Evolutionary conservation across 805 yeast species (phyloP).

Genomic region (Teunomyces pallodes): DNA sequence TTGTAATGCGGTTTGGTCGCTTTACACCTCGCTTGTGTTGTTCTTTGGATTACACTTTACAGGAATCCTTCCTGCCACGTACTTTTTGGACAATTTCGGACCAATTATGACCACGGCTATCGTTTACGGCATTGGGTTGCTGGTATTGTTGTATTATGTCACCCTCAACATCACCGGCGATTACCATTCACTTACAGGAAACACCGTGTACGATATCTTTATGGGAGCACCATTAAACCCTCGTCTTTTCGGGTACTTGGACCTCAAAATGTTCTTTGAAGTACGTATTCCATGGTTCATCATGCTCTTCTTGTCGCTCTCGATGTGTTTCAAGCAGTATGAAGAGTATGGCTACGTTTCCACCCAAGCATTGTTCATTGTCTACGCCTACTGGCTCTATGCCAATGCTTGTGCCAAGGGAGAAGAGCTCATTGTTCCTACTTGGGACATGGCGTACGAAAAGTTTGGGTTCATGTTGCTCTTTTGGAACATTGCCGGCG

Average conservation of each 20-base stretch:
- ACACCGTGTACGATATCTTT: slow-evolving; percentile 84
- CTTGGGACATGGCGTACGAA: slow-evolving; percentile 99
- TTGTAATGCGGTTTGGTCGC: slow-evolving; percentile 88
- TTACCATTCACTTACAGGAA: slow-evolving; percentile 90
- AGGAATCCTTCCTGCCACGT: slow-evolving; percentile 70
- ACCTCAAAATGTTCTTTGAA: slow-evolving; percentile 95
- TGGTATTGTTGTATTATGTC: slow-evolving; percentile 67
- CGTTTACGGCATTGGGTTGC: slow-evolving; percentile 66
- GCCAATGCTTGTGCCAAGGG: slow-evolving; percentile 98
- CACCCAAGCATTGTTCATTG: slow-evolving; percentile 68
- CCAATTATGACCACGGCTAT: slow-evolving; percentile 93
- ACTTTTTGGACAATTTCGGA: slow-evolving; percentile 79
- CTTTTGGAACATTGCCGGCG: slow-evolving; percentile 99
- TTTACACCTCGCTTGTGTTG: slow-evolving; percentile 64
- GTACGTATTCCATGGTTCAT: slow-evolving; percentile 97
- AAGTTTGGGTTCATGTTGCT: slow-evolving; percentile 98
- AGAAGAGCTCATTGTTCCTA: slow-evolving; percentile 94
- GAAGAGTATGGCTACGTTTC: slow-evolving; percentile 78
- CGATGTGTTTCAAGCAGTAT: slow-evolving; percentile 73
- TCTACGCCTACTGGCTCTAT: slow-evolving; percentile 88
- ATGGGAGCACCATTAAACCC: slow-evolving; percentile 99
- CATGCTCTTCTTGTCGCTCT: slow-evolving; percentile 70
- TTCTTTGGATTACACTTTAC: slow-evolving; percentile 66
- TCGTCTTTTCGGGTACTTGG: slow-evolving; percentile 80
- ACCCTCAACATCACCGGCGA: slow-evolving; percentile 66